A percentile compares a stretch with the other conserved stretches of the same genome.
phyloP scores from a whole-genome alignment of 2,329 filamentous ascomycete species.

The Juglanconis juglandina region DNA sequence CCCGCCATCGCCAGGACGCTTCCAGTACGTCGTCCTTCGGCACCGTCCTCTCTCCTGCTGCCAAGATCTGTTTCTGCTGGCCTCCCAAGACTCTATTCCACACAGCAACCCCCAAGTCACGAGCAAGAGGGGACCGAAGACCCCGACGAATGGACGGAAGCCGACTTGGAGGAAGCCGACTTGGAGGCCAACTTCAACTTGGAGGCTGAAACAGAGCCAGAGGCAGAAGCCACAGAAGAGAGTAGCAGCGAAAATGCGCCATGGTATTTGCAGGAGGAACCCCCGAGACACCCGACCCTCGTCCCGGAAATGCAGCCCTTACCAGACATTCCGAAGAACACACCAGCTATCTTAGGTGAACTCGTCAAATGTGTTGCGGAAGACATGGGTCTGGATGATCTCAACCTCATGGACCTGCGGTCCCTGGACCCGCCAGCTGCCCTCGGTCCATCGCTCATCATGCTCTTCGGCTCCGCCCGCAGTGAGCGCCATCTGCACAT shows the following conservation, averaged over 20 bases:
- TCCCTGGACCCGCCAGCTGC: constrained; percentile 81
- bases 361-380: constrained; percentile 77
- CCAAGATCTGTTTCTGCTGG: not conserved
- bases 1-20: constrained; percentile 11
- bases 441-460: constrained; percentile 81
- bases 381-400: constrained; percentile 80
- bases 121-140: constrained; percentile 13
- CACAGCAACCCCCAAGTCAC: not conserved
- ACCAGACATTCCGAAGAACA: constrained; percentile 58
- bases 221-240: constrained; percentile 1
- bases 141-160: constrained; percentile 9
- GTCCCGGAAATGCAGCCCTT: constrained; percentile 44
- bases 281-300: constrained; percentile 48
- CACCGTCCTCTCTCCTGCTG: not conserved
- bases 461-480: constrained; percentile 87
- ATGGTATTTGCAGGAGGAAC: constrained; percentile 83
- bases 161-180: not conserved
- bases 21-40: not conserved
- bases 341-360: constrained; percentile 68
- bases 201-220: constrained; percentile 19
- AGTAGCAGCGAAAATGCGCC: constrained; percentile 28
- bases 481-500: constrained; percentile 93
- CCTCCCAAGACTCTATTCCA: constrained; percentile 5
- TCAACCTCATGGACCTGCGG: constrained; percentile 79
- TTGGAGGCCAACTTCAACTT: not conserved